Evolutionary conservation across 1,139 yeast species (phyloP).

Genomic region (Candida tetrigidarum): DNA sequence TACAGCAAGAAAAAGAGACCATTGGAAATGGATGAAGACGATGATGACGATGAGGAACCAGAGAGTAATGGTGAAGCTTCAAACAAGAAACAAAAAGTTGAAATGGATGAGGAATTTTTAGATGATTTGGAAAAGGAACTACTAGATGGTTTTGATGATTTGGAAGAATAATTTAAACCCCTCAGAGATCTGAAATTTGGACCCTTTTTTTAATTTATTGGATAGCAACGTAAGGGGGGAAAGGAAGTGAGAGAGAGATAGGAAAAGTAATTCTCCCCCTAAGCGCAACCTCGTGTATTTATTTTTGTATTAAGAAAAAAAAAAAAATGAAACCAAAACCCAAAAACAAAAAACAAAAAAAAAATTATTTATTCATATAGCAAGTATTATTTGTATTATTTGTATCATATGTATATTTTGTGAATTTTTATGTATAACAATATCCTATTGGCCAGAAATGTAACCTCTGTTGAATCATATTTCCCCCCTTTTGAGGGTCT

Average conservation of each 20-base stretch:
- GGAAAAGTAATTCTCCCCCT: no score
- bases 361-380: no score
- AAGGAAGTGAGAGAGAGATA: no score
- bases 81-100: constrained; percentile 16
- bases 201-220: constrained; percentile 1
- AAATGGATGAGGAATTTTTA: constrained; percentile 25
- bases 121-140: constrained; percentile 53
- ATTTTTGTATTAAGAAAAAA: neutral
- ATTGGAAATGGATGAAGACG: constrained; percentile 19
- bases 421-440: neutral
- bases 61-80: constrained; percentile 7
- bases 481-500: no score
- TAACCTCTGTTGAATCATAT: no score
- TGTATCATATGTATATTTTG: neutral
- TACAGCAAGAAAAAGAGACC: constrained; percentile 30
- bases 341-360: no score
- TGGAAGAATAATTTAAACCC: constrained; percentile 27
- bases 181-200: neutral
- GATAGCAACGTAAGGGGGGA: no score
- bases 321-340: no score
- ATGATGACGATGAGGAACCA: constrained; percentile 18
- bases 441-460: constrained; percentile 1
- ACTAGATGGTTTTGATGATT: constrained; percentile 49
- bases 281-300: neutral
- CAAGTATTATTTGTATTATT: neutral